phyloP scores from a whole-genome alignment of 2,329 filamentous ascomycete species.

The Diplodia sapinea region DNA sequence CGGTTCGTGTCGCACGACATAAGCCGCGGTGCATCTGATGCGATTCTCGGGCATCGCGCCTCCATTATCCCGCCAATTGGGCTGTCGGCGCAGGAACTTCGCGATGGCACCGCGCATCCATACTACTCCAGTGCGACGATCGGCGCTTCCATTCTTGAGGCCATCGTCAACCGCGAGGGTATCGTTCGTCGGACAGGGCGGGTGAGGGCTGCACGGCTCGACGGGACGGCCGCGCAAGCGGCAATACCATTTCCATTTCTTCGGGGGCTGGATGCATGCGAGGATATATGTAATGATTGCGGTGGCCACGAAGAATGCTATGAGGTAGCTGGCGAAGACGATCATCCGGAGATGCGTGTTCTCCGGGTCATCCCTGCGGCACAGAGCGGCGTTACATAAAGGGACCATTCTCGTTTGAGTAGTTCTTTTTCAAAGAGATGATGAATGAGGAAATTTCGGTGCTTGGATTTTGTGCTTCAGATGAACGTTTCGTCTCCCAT shows the following conservation, averaged over 20 bases:
- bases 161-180: background rate
- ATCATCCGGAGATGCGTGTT: background rate
- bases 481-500: background rate
- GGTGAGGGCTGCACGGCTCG: background rate
- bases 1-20: background rate
- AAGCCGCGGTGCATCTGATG: constrained; percentile 1
- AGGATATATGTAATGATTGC: constrained; percentile 6
- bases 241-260: constrained; percentile 10
- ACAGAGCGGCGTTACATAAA: background rate
- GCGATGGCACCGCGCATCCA: background rate
- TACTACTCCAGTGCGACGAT: too few species aligned
- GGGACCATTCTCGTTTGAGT: background rate
- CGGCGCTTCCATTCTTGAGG: background rate
- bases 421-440: background rate
- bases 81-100: background rate
- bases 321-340: constrained; percentile 1
- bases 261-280: constrained; percentile 10
- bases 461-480: background rate
- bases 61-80: background rate
- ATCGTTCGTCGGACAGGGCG: background rate
- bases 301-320: constrained; percentile 16
- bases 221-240: background rate
- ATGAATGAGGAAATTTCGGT: background rate
- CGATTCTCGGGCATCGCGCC: background rate
- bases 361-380: background rate